Evolutionary conservation across 306 rosid species (phyloP).

Genomic region (Boehmeria nivea): DNA sequence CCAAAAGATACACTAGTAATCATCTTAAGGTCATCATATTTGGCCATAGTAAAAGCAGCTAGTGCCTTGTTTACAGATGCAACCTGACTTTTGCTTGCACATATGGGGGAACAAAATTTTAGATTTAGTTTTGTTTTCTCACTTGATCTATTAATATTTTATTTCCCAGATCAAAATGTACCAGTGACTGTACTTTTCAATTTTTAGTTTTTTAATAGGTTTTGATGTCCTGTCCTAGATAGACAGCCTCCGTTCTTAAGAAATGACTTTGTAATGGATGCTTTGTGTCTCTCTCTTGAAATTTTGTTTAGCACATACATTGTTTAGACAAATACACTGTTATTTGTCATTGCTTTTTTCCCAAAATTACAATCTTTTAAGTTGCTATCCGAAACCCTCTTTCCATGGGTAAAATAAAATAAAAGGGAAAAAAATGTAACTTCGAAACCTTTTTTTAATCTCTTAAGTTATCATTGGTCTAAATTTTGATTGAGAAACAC

Average conservation of each 20-base stretch:
- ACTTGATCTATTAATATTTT: constrained; percentile 8
- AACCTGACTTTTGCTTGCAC: constrained; percentile 24
- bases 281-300: neutral
- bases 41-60: constrained; percentile 22
- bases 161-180: neutral
- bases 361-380: too few relatives aligned
- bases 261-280: constrained; percentile 8
- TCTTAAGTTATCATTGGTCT: too few relatives aligned
- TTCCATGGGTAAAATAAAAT: too few relatives aligned
- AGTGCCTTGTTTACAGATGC: constrained; percentile 19
- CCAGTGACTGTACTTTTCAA: neutral
- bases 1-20: constrained; percentile 17
- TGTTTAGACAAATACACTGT: too few relatives aligned
- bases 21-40: too few relatives aligned
- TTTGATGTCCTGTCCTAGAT: constrained; percentile 10
- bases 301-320: too few relatives aligned
- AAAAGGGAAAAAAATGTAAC: too few relatives aligned
- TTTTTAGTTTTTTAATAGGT: constrained; percentile 3
- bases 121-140: constrained; percentile 1
- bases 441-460: too few relatives aligned
- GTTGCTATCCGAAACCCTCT: too few relatives aligned
- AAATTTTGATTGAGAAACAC: too few relatives aligned
- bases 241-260: constrained; percentile 9
- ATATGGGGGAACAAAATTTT: constrained; percentile 16
- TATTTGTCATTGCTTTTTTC: too few relatives aligned